phyloP scores from a whole-genome alignment of 371 early-diverging fungal species.

The Polyrhizophydium stewartii region DNA sequence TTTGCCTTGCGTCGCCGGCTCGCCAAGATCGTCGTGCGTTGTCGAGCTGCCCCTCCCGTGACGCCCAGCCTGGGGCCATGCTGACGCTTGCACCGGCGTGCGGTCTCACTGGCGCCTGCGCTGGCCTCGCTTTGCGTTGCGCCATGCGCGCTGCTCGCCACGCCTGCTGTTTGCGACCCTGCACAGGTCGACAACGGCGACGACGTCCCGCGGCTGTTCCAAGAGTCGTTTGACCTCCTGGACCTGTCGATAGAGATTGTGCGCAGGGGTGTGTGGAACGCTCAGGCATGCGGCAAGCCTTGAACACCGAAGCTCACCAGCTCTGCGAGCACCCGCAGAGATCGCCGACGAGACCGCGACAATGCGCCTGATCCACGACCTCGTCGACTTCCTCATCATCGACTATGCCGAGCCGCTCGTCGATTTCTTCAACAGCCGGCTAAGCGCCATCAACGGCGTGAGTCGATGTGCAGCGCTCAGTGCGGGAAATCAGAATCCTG shows the following conservation, averaged over 20 bases:
- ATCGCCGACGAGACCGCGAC: slow-evolving; percentile 15
- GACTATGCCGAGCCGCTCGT: slow-evolving; percentile 55
- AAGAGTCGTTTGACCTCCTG: neutral
- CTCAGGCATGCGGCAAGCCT: neutral
- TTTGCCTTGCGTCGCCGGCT: no score
- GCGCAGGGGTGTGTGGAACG: neutral
- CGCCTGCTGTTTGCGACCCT: no score
- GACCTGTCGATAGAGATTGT: neutral
- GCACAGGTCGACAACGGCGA: no score
- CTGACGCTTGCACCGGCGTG: no score
- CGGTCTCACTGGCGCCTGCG: no score
- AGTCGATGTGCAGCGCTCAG: neutral
- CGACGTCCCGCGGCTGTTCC: neutral
- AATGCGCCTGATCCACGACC: slow-evolving; percentile 52
- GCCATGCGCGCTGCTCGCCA: no score
- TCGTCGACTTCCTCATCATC: slow-evolving; percentile 62
- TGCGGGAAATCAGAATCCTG: neutral
- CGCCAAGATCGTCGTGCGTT: no score
- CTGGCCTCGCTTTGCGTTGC: no score
- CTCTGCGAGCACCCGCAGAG: neutral
- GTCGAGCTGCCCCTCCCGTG: no score
- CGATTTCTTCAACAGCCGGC: slow-evolving; percentile 59
- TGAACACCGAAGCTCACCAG: neutral
- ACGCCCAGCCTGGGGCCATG: no score
- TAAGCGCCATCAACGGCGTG: slow-evolving; percentile 20